phyloP scores from a whole-genome alignment of 192 early-diverging fungal genomes.

The Coemansia brasiliensis region DNA sequence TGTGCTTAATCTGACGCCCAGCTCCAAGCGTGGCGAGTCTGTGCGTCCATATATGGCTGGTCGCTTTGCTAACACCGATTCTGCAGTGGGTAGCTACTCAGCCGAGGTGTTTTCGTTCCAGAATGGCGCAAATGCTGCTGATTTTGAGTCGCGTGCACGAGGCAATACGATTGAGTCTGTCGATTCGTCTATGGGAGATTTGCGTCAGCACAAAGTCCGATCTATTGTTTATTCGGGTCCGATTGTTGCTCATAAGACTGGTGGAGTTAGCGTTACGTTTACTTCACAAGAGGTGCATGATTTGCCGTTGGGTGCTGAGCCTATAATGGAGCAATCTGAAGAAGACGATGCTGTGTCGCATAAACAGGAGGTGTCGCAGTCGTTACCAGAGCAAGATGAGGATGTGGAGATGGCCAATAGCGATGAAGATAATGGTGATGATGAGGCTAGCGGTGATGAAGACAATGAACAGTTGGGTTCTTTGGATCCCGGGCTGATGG shows the following conservation, averaged over 20 bases:
- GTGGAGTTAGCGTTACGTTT: slow-evolving; percentile 51
- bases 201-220: slow-evolving; percentile 23
- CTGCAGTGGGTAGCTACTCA: slow-evolving; percentile 41
- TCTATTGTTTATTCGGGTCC: slow-evolving; percentile 48
- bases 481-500: slow-evolving; percentile 1
- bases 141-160: not conserved
- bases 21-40: slow-evolving; percentile 1
- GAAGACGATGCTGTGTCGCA: slow-evolving; percentile 6
- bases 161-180: slow-evolving; percentile 26
- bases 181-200: slow-evolving; percentile 9
- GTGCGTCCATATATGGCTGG: slow-evolving; percentile 34
- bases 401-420: slow-evolving; percentile 4
- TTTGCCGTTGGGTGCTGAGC: slow-evolving; percentile 23
- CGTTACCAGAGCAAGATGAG: not conserved
- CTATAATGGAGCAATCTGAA: slow-evolving; percentile 20
- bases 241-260: slow-evolving; percentile 35
- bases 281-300: slow-evolving; percentile 47
- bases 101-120: slow-evolving; percentile 36
- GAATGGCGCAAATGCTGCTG: not conserved
- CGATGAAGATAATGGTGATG: not conserved
- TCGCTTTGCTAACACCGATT: slow-evolving; percentile 40
- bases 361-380: not conserved
- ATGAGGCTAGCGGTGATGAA: slow-evolving; percentile 11
- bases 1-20: slow-evolving; percentile 28
- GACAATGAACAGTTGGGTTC: not conserved